Base-by-base conservation (phyloP, 257 asterid genomes). In the Catharanthus roseus region DNA sequence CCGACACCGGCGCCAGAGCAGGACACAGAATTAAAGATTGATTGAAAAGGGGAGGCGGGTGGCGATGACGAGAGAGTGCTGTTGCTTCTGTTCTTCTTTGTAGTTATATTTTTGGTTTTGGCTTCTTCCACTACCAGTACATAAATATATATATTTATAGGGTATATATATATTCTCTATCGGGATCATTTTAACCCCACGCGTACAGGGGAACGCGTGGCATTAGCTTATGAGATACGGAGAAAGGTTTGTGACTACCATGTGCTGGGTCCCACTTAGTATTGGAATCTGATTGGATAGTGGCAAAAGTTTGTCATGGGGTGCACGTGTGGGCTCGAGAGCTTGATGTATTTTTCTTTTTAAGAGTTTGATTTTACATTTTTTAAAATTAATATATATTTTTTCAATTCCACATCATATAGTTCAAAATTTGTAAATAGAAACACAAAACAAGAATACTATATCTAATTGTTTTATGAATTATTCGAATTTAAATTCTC, bases 1-100 rank as follows among this genome's bases (percentile, higher is more conserved):
- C 77, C 81, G 80, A 77, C 90, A 67, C 89, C 88, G 89, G 87
- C 69, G 68, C 41, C 53, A 62, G 34, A 55, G 62, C 53, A 50
- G 8, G 36, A 26, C 56, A 24, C 42, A 50, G 47, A 50, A 79
- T 71, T 49, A 26, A 38, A 16, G 71, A 42, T 42, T 2, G 72
- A 47, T 47, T 47, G 58, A 71, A 83, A 8, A 38, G 8, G 42
- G 42, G n/a, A n/a, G n/a, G n/a, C n/a, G 78, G 87, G 79, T 61
- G 85, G 56, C 58, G 68, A 67, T 42, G 72, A 72, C 82, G 41
- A 26, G 71, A 26, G 71, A 55, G 72, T 70, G 13, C 12, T 33
- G 51, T 26, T 36, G 16, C 47, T 42, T 12, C 2, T 44, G 29
- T 57, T 53, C 23, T 72, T 53, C 76, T 80, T 38, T 19, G 73